phyloP scores from a whole-genome alignment of 805 yeast genomes.

The Kazachstania taianensis region DNA sequence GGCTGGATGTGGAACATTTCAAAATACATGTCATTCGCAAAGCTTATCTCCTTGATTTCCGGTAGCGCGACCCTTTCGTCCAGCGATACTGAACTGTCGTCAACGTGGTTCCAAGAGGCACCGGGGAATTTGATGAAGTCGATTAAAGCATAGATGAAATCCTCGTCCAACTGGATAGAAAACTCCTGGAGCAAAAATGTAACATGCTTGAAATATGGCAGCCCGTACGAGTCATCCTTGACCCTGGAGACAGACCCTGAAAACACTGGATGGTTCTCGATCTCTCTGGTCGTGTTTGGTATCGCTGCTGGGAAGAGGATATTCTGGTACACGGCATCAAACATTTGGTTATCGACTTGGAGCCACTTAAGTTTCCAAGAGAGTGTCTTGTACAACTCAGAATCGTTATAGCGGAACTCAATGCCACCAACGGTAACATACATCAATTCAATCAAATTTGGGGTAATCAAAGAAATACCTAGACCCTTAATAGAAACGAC shows the following conservation, averaged over 20 bases:
- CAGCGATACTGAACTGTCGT: constrained; percentile 5
- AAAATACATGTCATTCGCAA: constrained; percentile 72
- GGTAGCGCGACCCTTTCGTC: constrained; percentile 50
- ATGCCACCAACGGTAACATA: constrained; percentile 76
- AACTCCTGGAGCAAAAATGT: constrained; percentile 82
- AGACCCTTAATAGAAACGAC: constrained; percentile 68
- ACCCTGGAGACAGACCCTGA: constrained; percentile 77
- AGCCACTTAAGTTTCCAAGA: constrained; percentile 85
- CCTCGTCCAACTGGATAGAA: constrained; percentile 90
- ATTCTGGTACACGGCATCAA: constrained; percentile 82
- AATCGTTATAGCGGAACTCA: constrained; percentile 70
- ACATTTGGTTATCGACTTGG: constrained; percentile 86
- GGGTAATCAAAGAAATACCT: constrained; percentile 76
- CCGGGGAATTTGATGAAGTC: constrained; percentile 78
- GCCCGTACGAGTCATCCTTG: constrained; percentile 86
- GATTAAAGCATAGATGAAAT: constrained; percentile 69
- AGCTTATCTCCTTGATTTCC: constrained; percentile 46
- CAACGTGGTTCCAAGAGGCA: constrained; percentile 51
- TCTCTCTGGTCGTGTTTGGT: constrained; percentile 73
- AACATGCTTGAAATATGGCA: constrained; percentile 81
- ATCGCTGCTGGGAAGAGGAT: constrained; percentile 82
- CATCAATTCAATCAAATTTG: constrained; percentile 63
- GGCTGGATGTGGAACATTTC: constrained; percentile 93
- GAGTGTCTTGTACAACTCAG: constrained; percentile 72
- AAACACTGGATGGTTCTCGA: constrained; percentile 82